These are phyloP conservation scores for Arthrobotrys megalospora DNA, from an alignment of 2,329 filamentous ascomycete species.

Conservation along the genomic window DNA sequence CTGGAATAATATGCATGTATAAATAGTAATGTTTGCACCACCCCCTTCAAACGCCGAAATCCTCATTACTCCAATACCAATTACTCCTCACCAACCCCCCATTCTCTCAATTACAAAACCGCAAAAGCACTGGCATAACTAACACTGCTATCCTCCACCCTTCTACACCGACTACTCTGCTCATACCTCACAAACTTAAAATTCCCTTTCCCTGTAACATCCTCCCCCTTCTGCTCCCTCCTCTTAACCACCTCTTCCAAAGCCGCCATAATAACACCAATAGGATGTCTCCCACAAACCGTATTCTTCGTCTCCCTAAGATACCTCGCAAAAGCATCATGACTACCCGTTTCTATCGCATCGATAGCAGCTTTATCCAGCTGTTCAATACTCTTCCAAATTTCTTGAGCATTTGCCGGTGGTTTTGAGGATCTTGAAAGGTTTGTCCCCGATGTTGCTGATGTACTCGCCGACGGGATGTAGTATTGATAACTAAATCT, in stretches of 20 bases:
- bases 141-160: slow-evolving; percentile 83
- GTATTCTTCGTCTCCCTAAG: slow-evolving; percentile 85
- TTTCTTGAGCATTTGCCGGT: slow-evolving; percentile 68
- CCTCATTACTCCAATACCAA: neutral
- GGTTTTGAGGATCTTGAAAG: slow-evolving; percentile 66
- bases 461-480: slow-evolving; percentile 70
- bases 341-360: slow-evolving; percentile 82
- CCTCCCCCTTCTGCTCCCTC: slow-evolving; percentile 65
- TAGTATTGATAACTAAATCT: slow-evolving; percentile 90
- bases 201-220: slow-evolving; percentile 66
- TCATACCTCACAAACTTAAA: slow-evolving; percentile 91
- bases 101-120: slow-evolving; percentile 71
- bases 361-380: slow-evolving; percentile 88
- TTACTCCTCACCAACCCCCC: neutral
- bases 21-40: neutral
- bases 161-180: slow-evolving; percentile 81
- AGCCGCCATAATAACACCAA: slow-evolving; percentile 91
- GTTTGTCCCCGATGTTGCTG: slow-evolving; percentile 66
- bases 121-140: slow-evolving; percentile 96
- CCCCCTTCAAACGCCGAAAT: neutral
- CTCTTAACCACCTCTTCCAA: slow-evolving; percentile 75
- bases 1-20: slow-evolving; percentile 6
- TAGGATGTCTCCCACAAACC: slow-evolving; percentile 94
- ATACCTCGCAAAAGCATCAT: slow-evolving; percentile 78
- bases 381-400: slow-evolving; percentile 86